Evolutionary conservation across 306 rosid species (phyloP).

Genomic region (Begonia masoniana): DNA sequence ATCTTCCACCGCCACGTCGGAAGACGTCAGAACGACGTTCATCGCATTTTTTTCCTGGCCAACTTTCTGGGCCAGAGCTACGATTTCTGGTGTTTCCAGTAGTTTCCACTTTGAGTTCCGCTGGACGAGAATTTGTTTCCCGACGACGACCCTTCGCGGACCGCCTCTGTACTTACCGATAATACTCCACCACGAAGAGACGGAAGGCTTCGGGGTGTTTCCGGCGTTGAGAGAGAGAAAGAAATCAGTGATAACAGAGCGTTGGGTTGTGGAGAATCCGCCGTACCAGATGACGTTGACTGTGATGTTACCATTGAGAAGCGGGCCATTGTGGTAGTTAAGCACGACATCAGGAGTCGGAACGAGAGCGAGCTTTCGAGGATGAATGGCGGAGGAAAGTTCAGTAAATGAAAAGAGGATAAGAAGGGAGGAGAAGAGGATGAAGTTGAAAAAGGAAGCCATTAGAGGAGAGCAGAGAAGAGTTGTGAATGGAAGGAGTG

Average conservation of each 20-base stretch:
- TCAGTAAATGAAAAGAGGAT: conserved; percentile 1
- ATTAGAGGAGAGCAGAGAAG: background rate
- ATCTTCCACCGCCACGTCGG: conserved; percentile 15
- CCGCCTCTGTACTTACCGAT: conserved; percentile 10
- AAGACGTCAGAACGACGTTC: conserved; percentile 13
- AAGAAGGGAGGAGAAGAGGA: conserved; percentile 1
- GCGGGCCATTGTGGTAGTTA: conserved; percentile 22
- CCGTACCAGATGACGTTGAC: conserved; percentile 21
- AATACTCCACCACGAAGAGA: conserved; percentile 21
- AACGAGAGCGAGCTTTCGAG: conserved; percentile 15
- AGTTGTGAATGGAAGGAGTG: background rate
- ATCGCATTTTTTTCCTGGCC: background rate
- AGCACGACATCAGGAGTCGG: conserved; percentile 8
- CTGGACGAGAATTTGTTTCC: conserved; percentile 14
- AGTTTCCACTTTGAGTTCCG: conserved; percentile 10
- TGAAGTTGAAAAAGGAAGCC: conserved; percentile 8
- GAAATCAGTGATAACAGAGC: conserved; percentile 18
- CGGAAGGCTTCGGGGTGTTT: background rate
- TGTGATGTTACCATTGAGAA: conserved; percentile 16
- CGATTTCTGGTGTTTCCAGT: background rate
- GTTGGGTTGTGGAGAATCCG: conserved; percentile 14
- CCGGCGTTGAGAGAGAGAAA: conserved; percentile 10
- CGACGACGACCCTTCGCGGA: conserved; percentile 6
- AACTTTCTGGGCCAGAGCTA: conserved; percentile 3
- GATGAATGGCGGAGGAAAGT: conserved; percentile 6